Conservation (phyloP, 2,329 filamentous ascomycete species). For the Epichloe amarillans region DNA sequence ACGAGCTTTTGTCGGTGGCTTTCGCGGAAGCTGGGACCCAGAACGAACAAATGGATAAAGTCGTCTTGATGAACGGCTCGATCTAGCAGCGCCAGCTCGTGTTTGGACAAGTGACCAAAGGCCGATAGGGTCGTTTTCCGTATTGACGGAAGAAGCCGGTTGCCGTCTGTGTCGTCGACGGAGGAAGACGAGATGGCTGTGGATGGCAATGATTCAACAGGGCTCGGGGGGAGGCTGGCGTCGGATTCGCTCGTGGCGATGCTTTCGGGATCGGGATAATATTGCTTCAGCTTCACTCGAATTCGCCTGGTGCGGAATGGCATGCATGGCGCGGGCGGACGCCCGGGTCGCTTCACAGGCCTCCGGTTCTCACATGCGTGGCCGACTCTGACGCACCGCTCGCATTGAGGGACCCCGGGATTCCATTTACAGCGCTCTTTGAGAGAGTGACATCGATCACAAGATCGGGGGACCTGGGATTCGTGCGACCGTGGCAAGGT, state of each 20-base stretch:
- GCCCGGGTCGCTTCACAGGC: constrained; percentile 7
- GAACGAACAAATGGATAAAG: constrained; percentile 8
- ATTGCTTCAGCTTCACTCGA: not conserved
- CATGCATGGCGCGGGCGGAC: constrained; percentile 5
- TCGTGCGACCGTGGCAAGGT: not conserved
- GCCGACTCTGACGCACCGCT: constrained; percentile 11
- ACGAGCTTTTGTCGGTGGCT: constrained; percentile 8
- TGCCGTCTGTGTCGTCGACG: not conserved
- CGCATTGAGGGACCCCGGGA: constrained; percentile 5
- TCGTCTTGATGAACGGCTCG: constrained; percentile 7
- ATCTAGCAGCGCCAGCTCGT: constrained; percentile 6
- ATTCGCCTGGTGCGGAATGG: not conserved
- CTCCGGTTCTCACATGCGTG: constrained; percentile 9
- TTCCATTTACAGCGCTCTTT: constrained; percentile 14
- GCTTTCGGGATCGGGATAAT: not conserved
- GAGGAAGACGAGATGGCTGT: not conserved
- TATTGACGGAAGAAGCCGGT: not conserved
- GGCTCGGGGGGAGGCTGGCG: not conserved
- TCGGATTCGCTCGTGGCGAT: not conserved
- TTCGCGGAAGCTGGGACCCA: constrained; percentile 12
- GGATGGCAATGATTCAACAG: not conserved
- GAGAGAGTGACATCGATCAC: constrained; percentile 14
- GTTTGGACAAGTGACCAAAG: not conserved
- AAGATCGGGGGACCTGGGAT: constrained; percentile 6
- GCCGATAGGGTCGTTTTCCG: not conserved